Conservation (phyloP, 768 basidiomycete genomes). For the Mycena galopus region DNA sequence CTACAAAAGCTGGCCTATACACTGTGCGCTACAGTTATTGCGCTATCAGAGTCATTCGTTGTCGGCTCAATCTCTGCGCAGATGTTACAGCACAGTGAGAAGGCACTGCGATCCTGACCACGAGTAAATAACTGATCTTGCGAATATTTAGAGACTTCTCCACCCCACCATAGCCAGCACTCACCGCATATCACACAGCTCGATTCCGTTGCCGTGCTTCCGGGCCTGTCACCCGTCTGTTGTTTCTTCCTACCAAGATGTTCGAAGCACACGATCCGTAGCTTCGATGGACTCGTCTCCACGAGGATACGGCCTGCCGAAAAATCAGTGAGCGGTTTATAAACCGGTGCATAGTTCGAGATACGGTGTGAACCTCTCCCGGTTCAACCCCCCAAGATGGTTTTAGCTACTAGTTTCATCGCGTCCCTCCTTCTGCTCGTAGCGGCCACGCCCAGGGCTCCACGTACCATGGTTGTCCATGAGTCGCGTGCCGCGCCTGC, state of each 20-base stretch:
- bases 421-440: constrained; percentile 19
- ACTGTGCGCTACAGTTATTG: constrained; percentile 12
- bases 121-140: constrained; percentile 11
- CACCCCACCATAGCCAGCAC: neutral
- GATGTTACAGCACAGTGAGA: constrained; percentile 14
- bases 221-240: constrained; percentile 5
- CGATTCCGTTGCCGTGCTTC: constrained; percentile 16
- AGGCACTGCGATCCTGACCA: constrained; percentile 6
- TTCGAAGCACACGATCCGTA: constrained; percentile 20
- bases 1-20: constrained; percentile 7
- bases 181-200: no score
- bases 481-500: constrained; percentile 13
- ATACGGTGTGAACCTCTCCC: constrained; percentile 11
- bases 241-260: constrained; percentile 9
- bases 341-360: constrained; percentile 7
- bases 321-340: constrained; percentile 8
- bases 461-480: constrained; percentile 16
- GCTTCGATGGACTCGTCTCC: constrained; percentile 16
- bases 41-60: constrained; percentile 10
- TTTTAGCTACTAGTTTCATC: constrained; percentile 10
- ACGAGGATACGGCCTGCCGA: constrained; percentile 10
- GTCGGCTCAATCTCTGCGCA: constrained; percentile 17
- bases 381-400: constrained; percentile 15
- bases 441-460: constrained; percentile 9
- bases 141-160: constrained; percentile 19